Evolutionary conservation across 148 eudicot genomes (phyloP), one percentile per base, ranked within the genome.

Genomic region (Selenicereus undatus): DNA sequence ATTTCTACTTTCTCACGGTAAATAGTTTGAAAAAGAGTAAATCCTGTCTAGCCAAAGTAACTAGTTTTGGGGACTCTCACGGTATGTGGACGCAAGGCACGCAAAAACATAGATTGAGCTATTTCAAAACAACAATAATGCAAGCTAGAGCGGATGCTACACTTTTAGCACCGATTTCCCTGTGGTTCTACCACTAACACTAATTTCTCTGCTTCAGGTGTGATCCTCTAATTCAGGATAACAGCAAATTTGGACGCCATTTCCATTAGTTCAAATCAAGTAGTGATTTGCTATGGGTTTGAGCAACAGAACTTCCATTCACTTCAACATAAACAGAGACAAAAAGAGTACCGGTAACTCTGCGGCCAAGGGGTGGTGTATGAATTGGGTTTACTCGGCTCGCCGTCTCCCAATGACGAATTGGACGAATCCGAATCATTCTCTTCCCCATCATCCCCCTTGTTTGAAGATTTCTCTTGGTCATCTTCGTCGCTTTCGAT

Each of bases 401-500:
- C 89, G 35, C 77, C 78, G 24, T 80, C 81, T n/a, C 84, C 94
- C 48, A 79, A 71, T 0, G 90, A 91, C 62, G 83, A 81, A 83
- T 83, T 79, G 1, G 95, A 91, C 39, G 85, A 82, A 74, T 90
- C 98, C 0, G 97, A 93, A 79, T 88, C 91, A 50, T 84, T 82
- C 16, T 85, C 94, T 58, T 83, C 91, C 43, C 85, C 85, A 16
- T 85, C 93, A 8, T 71, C 87, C 52, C 80, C 87, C 43, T 80
- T 82, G 27, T 71, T 69, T 9, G 73, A 81, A 26, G 60, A 75
- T 32, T 87, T 84, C 62, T 86, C 88, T 62, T 85, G 90, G 70
- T 92, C 93, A 10, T 94, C 94, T 18, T 91, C 94, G 17, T 94
- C 98, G 69, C 98, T 94, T 56, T 94, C 97, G 58, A 93, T 84